These are phyloP conservation scores for Phaffia tasmanica DNA, from an alignment of 768 basidiomycete genomes.

Conservation along the genomic window DNA sequence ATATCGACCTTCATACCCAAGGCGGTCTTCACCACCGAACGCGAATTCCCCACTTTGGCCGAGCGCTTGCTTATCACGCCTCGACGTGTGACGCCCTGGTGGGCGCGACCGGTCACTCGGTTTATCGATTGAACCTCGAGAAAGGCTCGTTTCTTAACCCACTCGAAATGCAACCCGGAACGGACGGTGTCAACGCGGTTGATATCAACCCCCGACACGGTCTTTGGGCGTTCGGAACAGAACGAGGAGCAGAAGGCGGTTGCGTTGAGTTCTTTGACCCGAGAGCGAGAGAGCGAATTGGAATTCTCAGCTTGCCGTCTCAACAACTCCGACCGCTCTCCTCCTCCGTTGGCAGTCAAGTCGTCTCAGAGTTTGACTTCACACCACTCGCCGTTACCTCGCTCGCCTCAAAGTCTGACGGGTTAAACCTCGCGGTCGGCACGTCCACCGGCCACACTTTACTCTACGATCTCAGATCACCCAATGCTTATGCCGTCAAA, in stretches of 20 bases:
- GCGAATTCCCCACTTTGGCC: constrained; percentile 87
- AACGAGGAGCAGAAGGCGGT: constrained; percentile 49
- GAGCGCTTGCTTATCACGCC: constrained; percentile 82
- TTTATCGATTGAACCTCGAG: constrained; percentile 89
- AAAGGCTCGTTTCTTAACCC: constrained; percentile 87
- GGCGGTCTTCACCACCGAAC: constrained; percentile 84
- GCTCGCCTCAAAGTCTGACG: constrained; percentile 72
- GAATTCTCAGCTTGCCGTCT: constrained; percentile 52
- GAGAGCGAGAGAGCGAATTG: constrained; percentile 64
- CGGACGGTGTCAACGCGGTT: constrained; percentile 68
- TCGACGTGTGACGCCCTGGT: constrained; percentile 85
- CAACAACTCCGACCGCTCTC: constrained; percentile 18
- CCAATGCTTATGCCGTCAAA: constrained; percentile 71
- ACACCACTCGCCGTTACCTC: constrained; percentile 59
- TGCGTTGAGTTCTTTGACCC: constrained; percentile 95
- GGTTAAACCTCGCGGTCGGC: constrained; percentile 84
- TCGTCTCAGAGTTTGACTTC: constrained; percentile 22
- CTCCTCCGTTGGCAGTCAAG: background rate
- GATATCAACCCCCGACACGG: constrained; percentile 92
- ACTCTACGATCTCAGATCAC: constrained; percentile 83
- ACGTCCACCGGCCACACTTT: constrained; percentile 91
- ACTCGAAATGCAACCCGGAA: constrained; percentile 29
- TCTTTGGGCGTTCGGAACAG: constrained; percentile 75
- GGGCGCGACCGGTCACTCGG: constrained; percentile 69
- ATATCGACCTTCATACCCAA: constrained; percentile 86